A percentile compares a stretch with the other conserved stretches of the same genome.
Evolutionary conservation across 257 asterid genomes (phyloP).

Genomic region (Solanum lycopersicoides): DNA sequence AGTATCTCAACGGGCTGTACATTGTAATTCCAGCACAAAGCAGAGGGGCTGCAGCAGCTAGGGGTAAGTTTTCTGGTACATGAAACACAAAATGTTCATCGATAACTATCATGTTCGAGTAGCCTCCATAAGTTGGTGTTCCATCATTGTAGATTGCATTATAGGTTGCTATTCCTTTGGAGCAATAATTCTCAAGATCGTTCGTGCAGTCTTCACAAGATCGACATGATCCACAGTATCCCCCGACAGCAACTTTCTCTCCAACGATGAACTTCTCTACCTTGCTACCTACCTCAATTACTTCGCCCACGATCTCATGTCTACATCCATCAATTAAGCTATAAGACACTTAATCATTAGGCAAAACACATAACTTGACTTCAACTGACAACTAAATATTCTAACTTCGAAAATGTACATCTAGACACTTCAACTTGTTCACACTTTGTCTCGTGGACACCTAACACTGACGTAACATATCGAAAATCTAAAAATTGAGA

Average conservation of each 20-base stretch:
- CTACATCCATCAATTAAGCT: constrained; percentile 6
- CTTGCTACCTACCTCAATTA: background rate
- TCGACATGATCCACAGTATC: constrained; percentile 27
- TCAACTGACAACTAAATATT: background rate
- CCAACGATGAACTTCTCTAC: constrained; percentile 24
- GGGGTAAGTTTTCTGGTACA: background rate
- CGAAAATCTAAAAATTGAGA: background rate
- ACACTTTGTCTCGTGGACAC: background rate
- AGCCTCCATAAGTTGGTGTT: constrained; percentile 4
- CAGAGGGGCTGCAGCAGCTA: constrained; percentile 1
- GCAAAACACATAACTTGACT: background rate
- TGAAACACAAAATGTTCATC: background rate
- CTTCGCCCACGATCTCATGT: constrained; percentile 10
- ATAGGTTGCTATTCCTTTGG: background rate
- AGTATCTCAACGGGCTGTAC: constrained; percentile 1
- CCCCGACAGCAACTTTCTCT: constrained; percentile 34
- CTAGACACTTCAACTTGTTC: background rate
- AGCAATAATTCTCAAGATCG: constrained; percentile 15
- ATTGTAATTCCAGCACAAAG: constrained; percentile 2
- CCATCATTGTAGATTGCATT: background rate
- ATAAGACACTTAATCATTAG: background rate
- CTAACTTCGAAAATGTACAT: background rate
- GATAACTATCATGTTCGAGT: background rate
- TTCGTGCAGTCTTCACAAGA: constrained; percentile 16
- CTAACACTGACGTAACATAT: background rate